Percentiles rank a stretch among this genome's conserved stretches.
Evolutionary conservation across 2,329 filamentous ascomycete species (phyloP).

Genomic region (Ceratocystis lukuohia): DNA sequence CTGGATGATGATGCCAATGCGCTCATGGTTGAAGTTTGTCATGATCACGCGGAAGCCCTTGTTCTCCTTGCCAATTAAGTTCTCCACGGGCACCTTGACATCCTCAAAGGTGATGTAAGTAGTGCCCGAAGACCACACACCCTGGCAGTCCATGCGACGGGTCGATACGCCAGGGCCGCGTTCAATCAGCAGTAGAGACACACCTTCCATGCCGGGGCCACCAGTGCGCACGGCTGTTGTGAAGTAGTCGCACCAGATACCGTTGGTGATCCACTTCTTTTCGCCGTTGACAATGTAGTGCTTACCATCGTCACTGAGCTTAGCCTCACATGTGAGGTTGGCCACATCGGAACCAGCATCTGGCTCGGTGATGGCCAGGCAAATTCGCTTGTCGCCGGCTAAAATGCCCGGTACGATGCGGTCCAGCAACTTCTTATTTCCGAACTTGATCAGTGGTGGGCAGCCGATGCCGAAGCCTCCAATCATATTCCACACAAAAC

Average conservation of each 20-base stretch:
- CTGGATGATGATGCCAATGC: conserved; percentile 97
- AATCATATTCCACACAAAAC: conserved; percentile 92
- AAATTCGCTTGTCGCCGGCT: conserved; percentile 90
- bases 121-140: conserved; percentile 87
- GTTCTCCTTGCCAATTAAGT: conserved; percentile 94
- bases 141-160: conserved; percentile 94
- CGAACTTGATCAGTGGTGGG: conserved; percentile 84
- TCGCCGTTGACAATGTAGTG: conserved; percentile 99
- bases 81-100: conserved; percentile 98
- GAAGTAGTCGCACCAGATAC: conserved; percentile 94
- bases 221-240: conserved; percentile 90
- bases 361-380: conserved; percentile 90
- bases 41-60: conserved; percentile 98
- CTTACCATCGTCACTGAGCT: conserved; percentile 88
- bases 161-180: conserved; percentile 80
- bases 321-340: conserved; percentile 89
- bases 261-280: conserved; percentile 99
- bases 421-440: conserved; percentile 69
- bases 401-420: conserved; percentile 81
- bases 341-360: conserved; percentile 93
- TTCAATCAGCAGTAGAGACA: conserved; percentile 86
- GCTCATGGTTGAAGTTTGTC: conserved; percentile 99
- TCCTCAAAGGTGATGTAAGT: conserved; percentile 98
- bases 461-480: conserved; percentile 94
- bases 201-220: conserved; percentile 78